These are phyloP conservation scores for Achaetomiella virescens DNA, from an alignment of 495 filamentous ascomycete species.

Conservation along the genomic window DNA sequence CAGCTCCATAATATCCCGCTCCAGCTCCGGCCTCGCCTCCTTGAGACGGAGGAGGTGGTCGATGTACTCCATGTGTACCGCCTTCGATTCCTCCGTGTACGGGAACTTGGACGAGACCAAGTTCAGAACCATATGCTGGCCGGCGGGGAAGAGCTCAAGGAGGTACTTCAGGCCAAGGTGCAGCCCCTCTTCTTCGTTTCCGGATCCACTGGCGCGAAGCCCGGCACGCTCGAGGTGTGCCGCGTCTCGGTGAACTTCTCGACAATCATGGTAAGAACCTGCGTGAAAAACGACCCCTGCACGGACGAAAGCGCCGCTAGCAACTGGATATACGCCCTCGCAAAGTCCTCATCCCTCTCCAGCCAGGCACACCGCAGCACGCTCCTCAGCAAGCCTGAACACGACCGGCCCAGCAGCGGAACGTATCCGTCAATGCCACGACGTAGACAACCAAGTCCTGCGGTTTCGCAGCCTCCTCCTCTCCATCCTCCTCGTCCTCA, in stretches of 20 bases:
- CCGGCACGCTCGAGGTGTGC: constrained; percentile 50
- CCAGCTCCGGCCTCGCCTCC: constrained; percentile 72
- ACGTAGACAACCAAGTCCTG: constrained; percentile 64
- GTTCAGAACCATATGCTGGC: constrained; percentile 56
- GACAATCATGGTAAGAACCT: constrained; percentile 72
- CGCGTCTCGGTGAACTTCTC: constrained; percentile 57
- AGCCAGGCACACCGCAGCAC: constrained; percentile 77
- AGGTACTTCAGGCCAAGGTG: constrained; percentile 73
- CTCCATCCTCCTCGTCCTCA: constrained; percentile 27
- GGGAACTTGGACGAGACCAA: constrained; percentile 66
- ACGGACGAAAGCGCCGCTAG: constrained; percentile 74
- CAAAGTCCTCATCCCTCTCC: constrained; percentile 72
- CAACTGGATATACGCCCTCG: constrained; percentile 72
- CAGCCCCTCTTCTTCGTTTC: constrained; percentile 57
- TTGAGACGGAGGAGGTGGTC: constrained; percentile 69
- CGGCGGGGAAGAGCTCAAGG: constrained; percentile 69
- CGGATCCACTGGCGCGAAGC: constrained; percentile 52
- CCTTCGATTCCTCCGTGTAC: constrained; percentile 62
- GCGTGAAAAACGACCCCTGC: constrained; percentile 50
- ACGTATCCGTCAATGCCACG: constrained; percentile 69
- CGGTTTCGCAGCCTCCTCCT: constrained; percentile 19
- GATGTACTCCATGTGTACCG: constrained; percentile 68
- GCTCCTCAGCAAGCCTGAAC: constrained; percentile 65
- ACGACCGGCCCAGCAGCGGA: constrained; percentile 62
- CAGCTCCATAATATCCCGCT: constrained; percentile 72